phyloP scores from a whole-genome alignment of 1,139 yeast genomes.

The Spencermartinsiella ligniputridi region DNA sequence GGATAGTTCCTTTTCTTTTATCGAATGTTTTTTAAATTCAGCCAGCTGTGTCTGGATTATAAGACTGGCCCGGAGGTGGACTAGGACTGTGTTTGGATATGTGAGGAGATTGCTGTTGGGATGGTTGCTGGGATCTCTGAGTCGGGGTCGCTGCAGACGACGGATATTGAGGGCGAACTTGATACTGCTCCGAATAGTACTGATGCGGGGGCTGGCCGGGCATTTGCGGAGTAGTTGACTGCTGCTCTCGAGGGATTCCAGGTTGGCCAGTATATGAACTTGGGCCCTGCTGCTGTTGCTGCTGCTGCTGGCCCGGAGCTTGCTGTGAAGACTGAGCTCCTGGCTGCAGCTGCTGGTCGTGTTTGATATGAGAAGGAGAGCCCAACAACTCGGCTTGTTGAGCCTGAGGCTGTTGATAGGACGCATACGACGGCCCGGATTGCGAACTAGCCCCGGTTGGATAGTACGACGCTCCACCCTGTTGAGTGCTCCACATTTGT shows the following conservation, averaged over 20 bases:
- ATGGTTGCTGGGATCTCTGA: conserved; percentile 7
- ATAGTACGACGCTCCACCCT: conserved; percentile 10
- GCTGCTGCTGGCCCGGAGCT: conserved; percentile 11
- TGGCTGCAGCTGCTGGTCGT: conserved; percentile 6
- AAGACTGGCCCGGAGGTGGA: neutral
- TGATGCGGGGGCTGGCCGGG: neutral
- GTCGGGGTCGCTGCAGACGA: neutral
- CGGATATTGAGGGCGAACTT: neutral
- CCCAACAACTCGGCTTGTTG: neutral
- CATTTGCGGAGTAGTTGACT: no score
- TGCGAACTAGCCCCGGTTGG: conserved; percentile 3
- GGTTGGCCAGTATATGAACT: neutral
- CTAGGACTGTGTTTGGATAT: neutral
- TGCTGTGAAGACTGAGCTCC: conserved; percentile 14
- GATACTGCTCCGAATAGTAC: neutral
- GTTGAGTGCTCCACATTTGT: conserved; percentile 11
- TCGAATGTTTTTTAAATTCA: neutral
- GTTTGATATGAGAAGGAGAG: conserved; percentile 1
- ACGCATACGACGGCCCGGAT: neutral
- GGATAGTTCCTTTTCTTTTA: no score
- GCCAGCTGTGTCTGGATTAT: neutral
- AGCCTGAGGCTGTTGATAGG: neutral
- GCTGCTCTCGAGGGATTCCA: neutral
- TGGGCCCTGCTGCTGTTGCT: conserved; percentile 8
- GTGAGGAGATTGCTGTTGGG: conserved; percentile 7